Conservation (phyloP, 2,329 filamentous ascomycete genomes). For the Mollisiaceae sp. region DNA sequence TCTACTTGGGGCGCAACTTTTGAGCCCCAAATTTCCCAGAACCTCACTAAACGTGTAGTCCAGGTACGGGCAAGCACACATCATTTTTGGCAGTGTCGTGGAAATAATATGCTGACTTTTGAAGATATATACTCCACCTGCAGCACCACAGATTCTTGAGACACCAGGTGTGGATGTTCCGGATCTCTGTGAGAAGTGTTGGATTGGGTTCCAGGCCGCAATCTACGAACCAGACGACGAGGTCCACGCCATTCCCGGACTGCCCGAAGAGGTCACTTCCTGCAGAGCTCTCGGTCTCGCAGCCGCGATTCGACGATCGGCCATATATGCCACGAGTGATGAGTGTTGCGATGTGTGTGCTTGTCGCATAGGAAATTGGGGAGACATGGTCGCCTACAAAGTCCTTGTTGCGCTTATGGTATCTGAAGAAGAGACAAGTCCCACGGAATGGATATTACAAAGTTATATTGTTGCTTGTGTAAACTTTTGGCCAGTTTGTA, state of each 20-base stretch:
- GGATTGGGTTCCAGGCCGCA: background rate
- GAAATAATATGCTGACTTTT: no score
- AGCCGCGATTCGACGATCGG: conserved; percentile 5
- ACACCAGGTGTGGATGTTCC: conserved; percentile 6
- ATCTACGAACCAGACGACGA: background rate
- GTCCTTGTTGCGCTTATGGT: conserved; percentile 8
- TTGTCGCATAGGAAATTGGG: conserved; percentile 5
- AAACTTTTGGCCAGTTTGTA: background rate
- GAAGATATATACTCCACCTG: background rate
- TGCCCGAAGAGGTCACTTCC: background rate
- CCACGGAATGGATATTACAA: conserved; percentile 7
- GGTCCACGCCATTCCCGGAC: background rate
- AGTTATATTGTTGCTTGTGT: conserved; percentile 3
- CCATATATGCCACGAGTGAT: background rate
- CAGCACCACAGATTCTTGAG: conserved; percentile 2
- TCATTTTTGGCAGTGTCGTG: background rate
- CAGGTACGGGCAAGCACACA: background rate
- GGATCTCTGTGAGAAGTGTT: conserved; percentile 3
- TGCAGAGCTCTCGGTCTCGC: conserved; percentile 7
- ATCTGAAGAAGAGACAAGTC: background rate
- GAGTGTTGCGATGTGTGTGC: conserved; percentile 10
- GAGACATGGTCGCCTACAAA: background rate
- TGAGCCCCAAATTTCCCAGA: background rate
- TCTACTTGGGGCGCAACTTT: background rate
- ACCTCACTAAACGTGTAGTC: no score